Percentiles rank a stretch among this genome's conserved stretches.
Evolutionary conservation across 2,329 filamentous ascomycete species (phyloP).

Genomic region (Stachybotrys chlorohalonatus): DNA sequence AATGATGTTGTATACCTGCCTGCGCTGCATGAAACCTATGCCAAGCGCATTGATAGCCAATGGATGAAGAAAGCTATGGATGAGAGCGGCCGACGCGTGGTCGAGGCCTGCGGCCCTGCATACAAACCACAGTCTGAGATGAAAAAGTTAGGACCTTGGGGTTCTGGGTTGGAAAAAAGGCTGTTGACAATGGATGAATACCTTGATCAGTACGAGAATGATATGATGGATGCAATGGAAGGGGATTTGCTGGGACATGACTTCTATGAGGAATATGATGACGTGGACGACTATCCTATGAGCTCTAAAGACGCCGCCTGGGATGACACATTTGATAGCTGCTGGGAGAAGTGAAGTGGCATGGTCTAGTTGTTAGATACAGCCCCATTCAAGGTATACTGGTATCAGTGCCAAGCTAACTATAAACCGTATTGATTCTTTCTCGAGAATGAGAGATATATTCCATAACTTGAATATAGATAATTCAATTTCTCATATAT

Average conservation of each 20-base stretch:
- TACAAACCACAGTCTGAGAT: background rate
- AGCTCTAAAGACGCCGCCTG: background rate
- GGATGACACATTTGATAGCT: background rate
- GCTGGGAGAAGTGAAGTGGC: background rate
- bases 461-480: too few relatives aligned
- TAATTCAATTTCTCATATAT: too few relatives aligned
- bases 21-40: background rate
- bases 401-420: too few relatives aligned
- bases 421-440: too few relatives aligned
- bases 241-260: too few relatives aligned
- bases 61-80: background rate
- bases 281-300: background rate
- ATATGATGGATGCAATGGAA: too few relatives aligned
- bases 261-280: background rate
- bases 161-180: too few relatives aligned
- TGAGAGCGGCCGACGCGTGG: background rate
- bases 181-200: too few relatives aligned
- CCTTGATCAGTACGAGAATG: too few relatives aligned
- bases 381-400: too few relatives aligned
- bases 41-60: background rate
- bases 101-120: background rate
- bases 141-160: background rate
- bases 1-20: conserved; percentile 2
- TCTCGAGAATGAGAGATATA: too few relatives aligned
- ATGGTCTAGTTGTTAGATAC: background rate